Base-by-base conservation (phyloP, 805 yeast genomes). In the Metschnikowia gelsemii region DNA sequence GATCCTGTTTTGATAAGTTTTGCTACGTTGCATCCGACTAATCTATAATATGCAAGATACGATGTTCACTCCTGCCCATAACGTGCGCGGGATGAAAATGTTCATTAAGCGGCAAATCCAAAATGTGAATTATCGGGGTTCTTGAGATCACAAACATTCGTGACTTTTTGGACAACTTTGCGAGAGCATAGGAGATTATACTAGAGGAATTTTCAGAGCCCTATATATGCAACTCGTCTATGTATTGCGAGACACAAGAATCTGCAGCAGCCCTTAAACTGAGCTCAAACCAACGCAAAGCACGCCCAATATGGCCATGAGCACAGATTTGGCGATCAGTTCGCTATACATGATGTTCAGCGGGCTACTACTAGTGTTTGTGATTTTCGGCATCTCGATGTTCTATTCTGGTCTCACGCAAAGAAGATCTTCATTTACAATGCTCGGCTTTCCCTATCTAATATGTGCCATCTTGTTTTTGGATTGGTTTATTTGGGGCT, bases 401-500 rank as follows among this genome's bases (percentile, higher is more conserved):
- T 70, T 69, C 47, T 70, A 70, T 47, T 66, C 72, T 2, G 75
- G 75, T 4, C 54, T 70, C 28, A 68, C 68, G 7, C 75, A 70
- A 43, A 48, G 74, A 47, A 50, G 73, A 35, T 67, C 73, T 2
- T 60, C 73, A 8, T 52, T 70, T 26, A 59, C 72, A 5, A 65
- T 68, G 64, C 54, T 70, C 19, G 63, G 71, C 2, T 41, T 66
- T 9, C 72, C 74, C 5, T 14, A 61, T 6, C 33, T 67, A 12
- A 36, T 68, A 13, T 32, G 51, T 1, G 68, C 72, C 1, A 42
- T 66, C 1, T 48, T 68, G 3, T 49, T 66, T 25, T 39, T 70
- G 14, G 75, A 70, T 45, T 70, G 74, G 74, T 70, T 56, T 50
- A 66, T 70, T 7, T 68, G 73, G 73, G 64, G 75, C 5, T 70